These are phyloP conservation scores for Cordyceps farinosa DNA, from an alignment of 2,329 filamentous ascomycete species.

Conservation along the genomic window DNA sequence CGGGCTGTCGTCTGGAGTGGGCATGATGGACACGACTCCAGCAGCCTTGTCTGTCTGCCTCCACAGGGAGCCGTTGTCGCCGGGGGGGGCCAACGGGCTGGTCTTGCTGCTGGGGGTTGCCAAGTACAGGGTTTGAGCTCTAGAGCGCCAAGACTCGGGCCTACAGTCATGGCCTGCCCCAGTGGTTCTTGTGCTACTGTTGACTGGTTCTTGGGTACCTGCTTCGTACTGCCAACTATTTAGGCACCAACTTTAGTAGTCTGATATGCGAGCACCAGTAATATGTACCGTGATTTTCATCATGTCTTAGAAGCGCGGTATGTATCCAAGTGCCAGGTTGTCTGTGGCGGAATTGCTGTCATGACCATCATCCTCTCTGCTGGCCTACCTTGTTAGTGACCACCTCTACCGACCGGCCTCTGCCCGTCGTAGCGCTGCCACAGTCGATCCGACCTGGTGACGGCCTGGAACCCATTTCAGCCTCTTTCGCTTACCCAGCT, in stretches of 20 bases:
- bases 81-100: background rate
- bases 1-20: constrained; percentile 6
- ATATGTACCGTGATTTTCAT: no score
- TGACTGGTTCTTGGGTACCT: background rate
- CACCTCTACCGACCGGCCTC: no score
- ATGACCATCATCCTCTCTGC: no score
- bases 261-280: no score
- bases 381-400: no score
- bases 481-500: background rate
- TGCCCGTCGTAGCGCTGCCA: no score
- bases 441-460: background rate
- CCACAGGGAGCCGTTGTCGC: constrained; percentile 10
- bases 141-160: background rate
- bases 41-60: constrained; percentile 8
- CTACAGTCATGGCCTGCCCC: background rate
- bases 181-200: background rate
- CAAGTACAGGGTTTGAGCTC: constrained; percentile 1
- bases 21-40: background rate
- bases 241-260: no score
- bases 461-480: background rate
- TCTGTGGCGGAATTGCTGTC: no score
- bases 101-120: background rate
- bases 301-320: no score
- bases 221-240: no score
- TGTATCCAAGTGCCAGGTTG: no score